Evolutionary conservation across 2,329 filamentous ascomycete genomes (phyloP), one percentile per base, ranked within the genome.

Genomic region (Exophiala sp.): DNA sequence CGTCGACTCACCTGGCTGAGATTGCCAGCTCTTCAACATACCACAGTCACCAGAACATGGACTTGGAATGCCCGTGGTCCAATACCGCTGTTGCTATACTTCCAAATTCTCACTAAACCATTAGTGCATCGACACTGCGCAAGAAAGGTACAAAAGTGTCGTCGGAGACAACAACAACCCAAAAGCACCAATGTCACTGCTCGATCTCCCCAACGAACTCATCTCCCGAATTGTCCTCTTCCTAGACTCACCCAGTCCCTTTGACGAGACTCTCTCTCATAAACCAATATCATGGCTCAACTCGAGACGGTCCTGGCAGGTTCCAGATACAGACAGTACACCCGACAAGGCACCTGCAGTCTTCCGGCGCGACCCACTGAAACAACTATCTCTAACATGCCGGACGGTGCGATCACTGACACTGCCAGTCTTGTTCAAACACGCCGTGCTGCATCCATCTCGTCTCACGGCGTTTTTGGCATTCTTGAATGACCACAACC

Each of bases 181-280:
- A 23, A 14, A 21, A n/a, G 2, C 35, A 23, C 37, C 27, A 10
- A 51, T 50, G 45, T 24, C 38, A 13, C 44, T 60, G 10, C 50
- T 59, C 37, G 48, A 44, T 7, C 71, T 86, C 16, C 83, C 82
- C 1, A 79, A 77, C 55, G 83, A 86, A 66, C 67, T 86, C 39
- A 66, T 83, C 18, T 64, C 74, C 45, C 70, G 77, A 2, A 75
- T 85, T 56, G 71, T 85, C 58, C 66, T 65, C n/a, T 74, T 73
- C 59, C 69, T 85, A 40, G 73, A 77, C 57, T 60, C 60, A 0
- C 62, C 45, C 5, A 54, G 50, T 35, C 54, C 54, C 1, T 54
- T 57, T 16, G 65, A 71, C 37, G 60, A 58, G 32, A 68, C 69
- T 13, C 64, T 82, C 18, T 70, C 75, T 48, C 69, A 78, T 44